Base-by-base conservation (phyloP, 768 basidiomycete genomes). In the Boletus sensibilis region DNA sequence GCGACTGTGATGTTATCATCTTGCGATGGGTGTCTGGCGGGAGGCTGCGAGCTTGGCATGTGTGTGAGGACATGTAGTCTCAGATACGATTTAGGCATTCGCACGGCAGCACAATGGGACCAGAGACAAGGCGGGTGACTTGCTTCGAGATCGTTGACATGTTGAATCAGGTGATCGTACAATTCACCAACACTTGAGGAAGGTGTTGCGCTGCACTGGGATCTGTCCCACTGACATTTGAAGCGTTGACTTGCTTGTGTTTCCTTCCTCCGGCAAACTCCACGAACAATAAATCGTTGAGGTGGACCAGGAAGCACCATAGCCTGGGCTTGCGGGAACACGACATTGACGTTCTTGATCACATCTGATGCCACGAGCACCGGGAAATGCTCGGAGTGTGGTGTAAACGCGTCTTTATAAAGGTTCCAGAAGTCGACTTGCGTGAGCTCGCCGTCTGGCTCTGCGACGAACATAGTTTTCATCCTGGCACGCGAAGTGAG, bases 381-480 rank as follows among this genome's bases (percentile, higher is more conserved):
- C 12, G 82, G 81, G 55, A 82, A 76, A 53, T 77, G 78, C 1
- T 84, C 81, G 56, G 79, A 69, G 64, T 77, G 79, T 1, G 85
- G 83, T 1, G 81, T 74, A 64, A 98, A 97, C 1, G 83, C 83
- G 56, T 90, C 88, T 59, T 89, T 87, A 74, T 99, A 99, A 13
- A 94, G 79, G 54, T 84, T 92, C 95, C 96, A 99, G 66, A 99
- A 92, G 53, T 92, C 87, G 34, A 96, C 93, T 71, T 98, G 97
- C 1, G 92, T 94, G 44, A 98, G 76, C 65, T 94, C 90, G 5
- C 88, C 84, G 4, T 88, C 85, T 2, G 86, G 72, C 57, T 87
- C 86, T 18, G 86, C 77, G 16, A 88, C 79, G 64, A 95, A 98
- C 79, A 92, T 89, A n/a, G 79, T 73, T 66, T 84, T 86, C 90